Conservation (phyloP, 1,139 yeast species). For the Debaryomyces sp. region DNA sequence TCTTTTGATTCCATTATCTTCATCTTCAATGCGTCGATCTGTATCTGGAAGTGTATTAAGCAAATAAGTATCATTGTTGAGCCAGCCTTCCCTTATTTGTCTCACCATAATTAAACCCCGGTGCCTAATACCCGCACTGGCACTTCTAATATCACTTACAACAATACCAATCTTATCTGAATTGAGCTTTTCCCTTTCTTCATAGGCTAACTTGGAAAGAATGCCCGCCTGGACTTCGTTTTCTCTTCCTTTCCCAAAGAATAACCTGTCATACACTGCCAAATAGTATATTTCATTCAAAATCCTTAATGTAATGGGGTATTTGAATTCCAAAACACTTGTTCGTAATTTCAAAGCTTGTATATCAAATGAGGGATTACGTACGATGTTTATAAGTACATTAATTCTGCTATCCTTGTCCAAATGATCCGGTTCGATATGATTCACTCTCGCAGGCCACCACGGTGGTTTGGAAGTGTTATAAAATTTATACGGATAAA, state of each 20-base stretch:
- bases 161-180: conserved; percentile 11
- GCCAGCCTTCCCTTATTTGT: conserved; percentile 13
- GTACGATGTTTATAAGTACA: conserved; percentile 48
- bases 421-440: conserved; percentile 76
- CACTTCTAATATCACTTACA: conserved; percentile 19
- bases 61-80: conserved; percentile 15
- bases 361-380: conserved; percentile 27
- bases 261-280: conserved; percentile 30
- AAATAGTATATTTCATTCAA: conserved; percentile 33
- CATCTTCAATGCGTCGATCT: neutral
- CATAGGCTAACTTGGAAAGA: conserved; percentile 7
- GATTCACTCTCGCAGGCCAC: conserved; percentile 70
- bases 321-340: conserved; percentile 12
- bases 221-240: conserved; percentile 10
- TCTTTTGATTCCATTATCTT: neutral
- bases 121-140: conserved; percentile 11
- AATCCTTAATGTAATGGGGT: conserved; percentile 15
- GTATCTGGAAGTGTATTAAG: conserved; percentile 11
- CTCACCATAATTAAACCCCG: conserved; percentile 21
- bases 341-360: conserved; percentile 23
- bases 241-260: conserved; percentile 16
- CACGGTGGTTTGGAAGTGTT: conserved; percentile 57
- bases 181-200: conserved; percentile 12
- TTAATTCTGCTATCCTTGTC: conserved; percentile 56
- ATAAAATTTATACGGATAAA: conserved; percentile 61